Evolutionary conservation across 2,329 filamentous ascomycete genomes (phyloP), one percentile per base, ranked within the genome.

Genomic region (Lecanicillium sp.): DNA sequence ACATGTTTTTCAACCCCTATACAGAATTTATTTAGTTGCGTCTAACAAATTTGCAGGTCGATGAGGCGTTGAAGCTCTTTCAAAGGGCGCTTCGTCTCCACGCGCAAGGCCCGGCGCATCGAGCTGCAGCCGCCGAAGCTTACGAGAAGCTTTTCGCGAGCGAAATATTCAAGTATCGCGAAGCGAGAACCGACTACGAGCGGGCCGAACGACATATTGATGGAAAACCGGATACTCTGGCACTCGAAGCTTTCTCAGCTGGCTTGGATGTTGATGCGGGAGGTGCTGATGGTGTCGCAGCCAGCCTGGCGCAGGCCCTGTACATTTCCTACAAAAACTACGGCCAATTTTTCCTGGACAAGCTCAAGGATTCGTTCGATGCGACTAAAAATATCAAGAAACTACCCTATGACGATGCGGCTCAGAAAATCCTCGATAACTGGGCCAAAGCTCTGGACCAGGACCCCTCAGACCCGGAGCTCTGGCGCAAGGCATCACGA

Each of bases 311-410:
- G 0, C 90, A 96, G 60, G 90, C 94, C 10, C 75, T 97, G 17
- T 96, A 95, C 60, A 77, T 98, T 7, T 87, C 91, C 1, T 89
- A 94, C 72, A 98, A 97, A 66, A 98, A 97, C 58, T 84, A 91
- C 67, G 93, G 90, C 35, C 88, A 97, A 60, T 96, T 95, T 61
- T 73, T 85, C 50, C 73, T 98, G n/a, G 91, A 98, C 47, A 66
- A 62, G 44, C 55, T 67, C 3, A 68, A 64, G 48, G 67, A 69
- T 17, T 29, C 38, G 5, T 24, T 36, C 6, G 48, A 54, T 27
- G 49, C 42, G 5, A 48, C 48, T n/a, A 62, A 72, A 69, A 50
- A 79, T 85, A 55, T 82, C 74, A 56, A 69, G 79, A 47, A 67
- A 10, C 55, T 52, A 30, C 65, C 66, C 30, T 49, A 56, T 15